Base-by-base conservation (phyloP, 2,329 filamentous ascomycete genomes). In the Penicillium fuscoglaucum region DNA sequence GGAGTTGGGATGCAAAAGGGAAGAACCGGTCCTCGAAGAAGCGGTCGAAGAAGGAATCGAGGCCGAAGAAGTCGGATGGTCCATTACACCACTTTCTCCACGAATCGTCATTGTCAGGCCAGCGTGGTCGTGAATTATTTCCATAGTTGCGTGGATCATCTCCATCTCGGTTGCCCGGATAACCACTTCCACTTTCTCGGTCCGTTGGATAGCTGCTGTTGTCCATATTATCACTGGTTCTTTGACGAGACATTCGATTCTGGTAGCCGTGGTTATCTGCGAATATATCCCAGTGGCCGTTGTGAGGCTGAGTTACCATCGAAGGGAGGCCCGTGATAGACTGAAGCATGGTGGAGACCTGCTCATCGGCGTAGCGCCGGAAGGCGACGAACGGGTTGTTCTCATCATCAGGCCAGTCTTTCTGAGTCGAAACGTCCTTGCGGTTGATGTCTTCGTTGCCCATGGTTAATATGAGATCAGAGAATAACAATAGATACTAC, bases 341-440 rank as follows among this genome's bases (percentile, higher is more conserved):
- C 61, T 81, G 80, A 55, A 86, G 71, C 52, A 87, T 71, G 17
- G 80, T 81, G 9, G 79, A 80, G 64, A 86, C 78, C 57, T 84
- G 82, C 47, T 82, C 80, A 65, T 87, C 84, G 56, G 84, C 82
- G 69, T 83, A 85, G 61, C 81, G 82, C 64, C 85, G 84, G 73
- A 87, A 86, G 31, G 80, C 77, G 56, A 85, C 79, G 71, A 87
- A 86, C 1, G 84, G 83, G 59, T 85, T 85, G 31, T 43, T 63
- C 59, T 78, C 72, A 58, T 76, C 70, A 52, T 78, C 70, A 43
- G 59, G 55, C 65, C 65, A 66, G 57, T 61, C 57, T 33, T 61
- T 49, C 6, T 29, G 51, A 48, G 53, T 55, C 49, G 55, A 40
- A 57, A 37, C 28, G 5, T 53, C 21, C n/a, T 57, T 57, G 49